Evolutionary conservation across 73 alveolate species (phyloP), one percentile per base, ranked within the genome.

Genomic region (Paramecium pentaurelia): DNA sequence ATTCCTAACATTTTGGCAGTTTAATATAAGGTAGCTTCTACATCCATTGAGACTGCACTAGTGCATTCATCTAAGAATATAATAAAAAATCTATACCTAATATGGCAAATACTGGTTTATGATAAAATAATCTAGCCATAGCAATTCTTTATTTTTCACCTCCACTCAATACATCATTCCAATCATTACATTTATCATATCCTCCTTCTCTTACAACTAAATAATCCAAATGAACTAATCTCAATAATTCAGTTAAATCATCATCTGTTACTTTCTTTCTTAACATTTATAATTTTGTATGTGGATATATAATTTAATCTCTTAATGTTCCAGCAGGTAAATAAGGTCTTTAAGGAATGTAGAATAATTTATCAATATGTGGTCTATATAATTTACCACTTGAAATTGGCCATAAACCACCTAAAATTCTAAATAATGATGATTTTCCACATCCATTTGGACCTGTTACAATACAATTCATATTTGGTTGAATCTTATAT

Each of bases 401-500:
- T 73, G 96, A 95, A 22, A 97, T 88, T 25, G 99, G 99, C 99
- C 99, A 97, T 40, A 97, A 92, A 60, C 95, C 99, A 10, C 99
- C 99, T 87, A 97, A 89, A 73, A 96, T 96, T 93, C 99, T 94
- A 96, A 97, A 97, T n/a, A 97, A 92, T 22, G 99, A 96, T 28
- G 96, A 85, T 93, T 97, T 97, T 18, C 99, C 99, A 93, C 99
- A 96, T 60, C 99, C 99, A 86, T 97, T 97, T 18, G 99, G 99
- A 36, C 99, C 99, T 8, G 97, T 88, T 58, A 97, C 96, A 86
- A 97, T 92, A 32, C 96, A 86, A 92, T 96, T 96, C 98, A 95
- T 96, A 45, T 98, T 98, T 42, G 96, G 96, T 34, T 64, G 27
- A 45, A 89, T 87, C 75, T 60, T 64, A 87, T 87, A 34, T 25